These are phyloP conservation scores for Orbilia ellipsospora DNA, from an alignment of 2,329 filamentous ascomycete genomes.

Conservation along the genomic window DNA sequence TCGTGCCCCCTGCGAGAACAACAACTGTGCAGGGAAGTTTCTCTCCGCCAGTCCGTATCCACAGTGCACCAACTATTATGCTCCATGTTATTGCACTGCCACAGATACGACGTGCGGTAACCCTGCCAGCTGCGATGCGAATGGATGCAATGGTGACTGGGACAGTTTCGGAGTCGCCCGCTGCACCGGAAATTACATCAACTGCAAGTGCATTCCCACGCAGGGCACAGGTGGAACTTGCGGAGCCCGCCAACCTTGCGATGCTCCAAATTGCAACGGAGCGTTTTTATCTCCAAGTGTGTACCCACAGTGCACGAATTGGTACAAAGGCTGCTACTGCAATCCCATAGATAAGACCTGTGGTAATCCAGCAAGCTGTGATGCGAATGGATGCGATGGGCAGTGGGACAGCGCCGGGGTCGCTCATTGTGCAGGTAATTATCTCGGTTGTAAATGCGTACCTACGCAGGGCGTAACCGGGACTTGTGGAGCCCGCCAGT, in stretches of 20 bases:
- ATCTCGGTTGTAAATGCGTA: constrained; percentile 3
- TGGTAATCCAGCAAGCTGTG: not conserved
- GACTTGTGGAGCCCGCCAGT: constrained; percentile 5
- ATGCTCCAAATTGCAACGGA: not conserved
- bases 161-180: constrained; percentile 13
- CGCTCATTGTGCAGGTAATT: constrained; percentile 2
- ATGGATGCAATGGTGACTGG: constrained; percentile 31
- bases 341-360: constrained; percentile 16
- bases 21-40: constrained; percentile 15
- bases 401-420: constrained; percentile 5
- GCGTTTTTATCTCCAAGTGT: not conserved
- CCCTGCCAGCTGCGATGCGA: constrained; percentile 11
- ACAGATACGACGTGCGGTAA: constrained; percentile 25
- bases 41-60: constrained; percentile 19
- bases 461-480: constrained; percentile 6
- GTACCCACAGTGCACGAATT: constrained; percentile 10
- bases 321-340: constrained; percentile 10
- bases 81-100: constrained; percentile 18
- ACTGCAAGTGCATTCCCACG: constrained; percentile 17
- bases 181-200: constrained; percentile 18
- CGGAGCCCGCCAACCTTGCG: constrained; percentile 1
- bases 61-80: constrained; percentile 22
- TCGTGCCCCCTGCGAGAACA: constrained; percentile 3
- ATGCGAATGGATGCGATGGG: constrained; percentile 14
- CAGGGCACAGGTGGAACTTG: not conserved